A percentile compares a stretch with the other conserved stretches of the same genome.
These are phyloP conservation scores for Nakazawaea wyomingensis DNA, from an alignment of 805 yeast genomes.

Conservation along the genomic window DNA sequence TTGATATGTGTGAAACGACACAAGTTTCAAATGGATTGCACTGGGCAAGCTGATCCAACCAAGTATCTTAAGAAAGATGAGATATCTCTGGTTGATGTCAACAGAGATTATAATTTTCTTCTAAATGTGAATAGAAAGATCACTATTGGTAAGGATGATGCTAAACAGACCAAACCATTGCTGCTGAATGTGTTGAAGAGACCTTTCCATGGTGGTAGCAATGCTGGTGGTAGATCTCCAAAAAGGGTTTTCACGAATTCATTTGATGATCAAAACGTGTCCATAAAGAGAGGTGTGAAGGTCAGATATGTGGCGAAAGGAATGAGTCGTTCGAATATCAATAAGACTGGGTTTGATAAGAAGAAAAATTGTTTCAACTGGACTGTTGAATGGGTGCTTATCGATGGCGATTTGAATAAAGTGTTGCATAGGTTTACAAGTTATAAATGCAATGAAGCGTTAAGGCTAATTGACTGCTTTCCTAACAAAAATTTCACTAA, in stretches of 20 bases:
- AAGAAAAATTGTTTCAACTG: conserved; percentile 57
- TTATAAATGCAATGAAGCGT: conserved; percentile 35
- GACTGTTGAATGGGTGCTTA: conserved; percentile 72
- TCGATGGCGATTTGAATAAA: conserved; percentile 23
- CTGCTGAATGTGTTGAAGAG: conserved; percentile 8
- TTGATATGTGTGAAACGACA: conserved; percentile 68
- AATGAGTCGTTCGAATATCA: conserved; percentile 60
- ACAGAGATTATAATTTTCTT: conserved; percentile 80
- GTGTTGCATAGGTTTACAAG: conserved; percentile 22
- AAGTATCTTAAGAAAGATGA: conserved; percentile 46
- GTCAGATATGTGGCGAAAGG: conserved; percentile 63
- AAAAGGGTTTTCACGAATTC: conserved; percentile 11
- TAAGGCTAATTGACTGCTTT: conserved; percentile 30
- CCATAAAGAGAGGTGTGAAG: conserved; percentile 59
- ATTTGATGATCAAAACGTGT: conserved; percentile 15
- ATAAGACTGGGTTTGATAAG: conserved; percentile 69
- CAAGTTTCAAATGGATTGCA: conserved; percentile 55
- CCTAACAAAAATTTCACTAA: conserved; percentile 32
- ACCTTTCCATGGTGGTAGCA: conserved; percentile 12
- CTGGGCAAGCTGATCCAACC: conserved; percentile 61
- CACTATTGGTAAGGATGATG: conserved; percentile 52
- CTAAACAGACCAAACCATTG: conserved; percentile 17
- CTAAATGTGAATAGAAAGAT: conserved; percentile 54
- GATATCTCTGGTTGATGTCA: conserved; percentile 47
- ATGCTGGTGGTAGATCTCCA: conserved; percentile 21